Evolutionary conservation across 2,329 filamentous ascomycete species (phyloP).

Genomic region (Clarireedia homoeocarpa): DNA sequence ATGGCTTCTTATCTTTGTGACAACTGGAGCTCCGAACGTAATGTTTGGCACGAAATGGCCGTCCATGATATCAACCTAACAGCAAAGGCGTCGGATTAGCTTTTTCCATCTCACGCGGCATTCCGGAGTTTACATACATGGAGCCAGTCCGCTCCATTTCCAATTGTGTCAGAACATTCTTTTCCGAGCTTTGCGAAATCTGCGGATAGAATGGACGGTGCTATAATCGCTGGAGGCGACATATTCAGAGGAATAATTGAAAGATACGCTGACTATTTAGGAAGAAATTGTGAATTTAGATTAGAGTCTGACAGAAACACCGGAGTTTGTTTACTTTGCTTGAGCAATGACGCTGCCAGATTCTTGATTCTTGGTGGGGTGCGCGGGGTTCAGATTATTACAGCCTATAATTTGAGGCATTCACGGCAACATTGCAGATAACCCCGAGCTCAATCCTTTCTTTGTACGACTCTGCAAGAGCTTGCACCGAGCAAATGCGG

Average conservation of each 20-base stretch:
- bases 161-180: constrained; percentile 81
- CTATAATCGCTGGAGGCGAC: constrained; percentile 88
- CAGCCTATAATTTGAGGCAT: background rate
- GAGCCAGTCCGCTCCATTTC: constrained; percentile 71
- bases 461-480: background rate
- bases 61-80: constrained; percentile 84
- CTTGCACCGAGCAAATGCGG: background rate
- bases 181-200: constrained; percentile 86
- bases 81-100: background rate
- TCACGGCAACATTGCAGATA: too few relatives aligned
- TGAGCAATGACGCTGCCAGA: background rate
- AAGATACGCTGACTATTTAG: background rate
- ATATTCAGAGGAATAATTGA: constrained; percentile 38
- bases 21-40: constrained; percentile 90
- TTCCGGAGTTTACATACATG: background rate
- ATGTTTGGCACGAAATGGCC: constrained; percentile 99
- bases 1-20: constrained; percentile 84
- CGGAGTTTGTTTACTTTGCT: background rate
- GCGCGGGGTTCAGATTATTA: background rate
- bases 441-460: too few relatives aligned
- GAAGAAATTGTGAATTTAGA: background rate
- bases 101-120: background rate
- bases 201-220: constrained; percentile 94
- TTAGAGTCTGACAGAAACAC: background rate
- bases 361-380: background rate